Base-by-base conservation (phyloP, 352 stramenopile genomes). In the Phytophthora europaea region DNA sequence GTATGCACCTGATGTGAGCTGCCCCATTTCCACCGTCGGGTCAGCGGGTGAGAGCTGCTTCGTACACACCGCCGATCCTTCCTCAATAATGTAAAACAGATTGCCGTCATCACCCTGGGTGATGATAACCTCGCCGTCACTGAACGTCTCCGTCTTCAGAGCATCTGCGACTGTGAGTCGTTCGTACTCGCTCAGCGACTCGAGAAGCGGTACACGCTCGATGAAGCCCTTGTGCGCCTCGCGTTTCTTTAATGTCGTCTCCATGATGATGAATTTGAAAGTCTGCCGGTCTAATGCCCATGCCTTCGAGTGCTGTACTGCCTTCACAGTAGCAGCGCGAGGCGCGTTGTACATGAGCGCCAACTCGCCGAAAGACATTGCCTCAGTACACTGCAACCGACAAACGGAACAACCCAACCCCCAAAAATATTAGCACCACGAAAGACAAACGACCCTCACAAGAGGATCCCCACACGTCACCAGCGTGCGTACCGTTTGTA, bases 341-440 rank as follows among this genome's bases (percentile, higher is more conserved):
- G 97, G 97, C 18, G 92, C 96, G 67, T 98, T 98, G 85, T 99
- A 99, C 93, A 99, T 97, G 26, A 99, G 87, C 12, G 97, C 97
- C 33, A 99, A 80, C 71, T 99, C 98, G 36, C 98, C 98, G 85
- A 99, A 99, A 9, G 94, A 97, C 75, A 94, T 92, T 2, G 88
- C 89, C 33, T 92, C 82, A n/a, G 82, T 91, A 67, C 98, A 92
- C 76, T 94, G 36, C 33, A 58, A 45, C 8, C 67, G 59, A 2
- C 4, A 55, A 59, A 70, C 10, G 31, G 52, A 4, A 31, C 23
- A 65, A 28, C 33, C 45, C n/a, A 16, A 16, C 5, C 36, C 34
- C 15, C 4, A n/a, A 58, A 2, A 56, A 23, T 20, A 23, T 66
- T 13, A 72, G 48, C 36, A 54, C 7, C 12, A 67, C 16, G 12